Evolutionary conservation across 257 asterid genomes (phyloP), one percentile per base, ranked within the genome.

Genomic region (Primulina tabacum): DNA sequence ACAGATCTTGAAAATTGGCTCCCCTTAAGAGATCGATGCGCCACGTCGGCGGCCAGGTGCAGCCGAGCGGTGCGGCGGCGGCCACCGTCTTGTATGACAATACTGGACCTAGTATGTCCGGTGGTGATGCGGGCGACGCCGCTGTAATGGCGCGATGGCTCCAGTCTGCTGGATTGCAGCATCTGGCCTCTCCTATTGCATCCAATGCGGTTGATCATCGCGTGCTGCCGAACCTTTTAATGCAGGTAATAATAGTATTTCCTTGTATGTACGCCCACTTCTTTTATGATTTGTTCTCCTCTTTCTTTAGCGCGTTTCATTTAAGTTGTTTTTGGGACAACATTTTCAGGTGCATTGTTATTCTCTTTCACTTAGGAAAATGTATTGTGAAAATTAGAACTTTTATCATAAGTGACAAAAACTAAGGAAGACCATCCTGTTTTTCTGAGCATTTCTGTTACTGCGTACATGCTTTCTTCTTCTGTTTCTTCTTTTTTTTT

Each of bases 151-250:
- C 57, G 57, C 57, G 57, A 81, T 94, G 97, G 99, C 96, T 94
- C 70, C 97, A 91, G 81, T 94, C 99, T 74, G 96, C 99, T 5
- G 99, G 99, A 70, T 84, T 91, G 86, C 99, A 94, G 91, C 99
- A 93, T 89, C 89, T 93, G 95, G 94, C 92, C 71, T 90, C 99
- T 71, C 96, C 99, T 43, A 37, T 86, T 87, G 95, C 96, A 40
- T 85, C 95, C 47, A 83, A 78, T 71, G 83, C 90, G n/a, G 85
- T 84, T 14, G 95, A 89, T 87, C 80, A 89, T 38, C 90, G 95
- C 40, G 73, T 76, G 70, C 92, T 91, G 17, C 97, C 97, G 34
- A 87, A 84, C 72, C 85, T 89, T 62, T 82, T 84, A 59, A 87
- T 87, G 95, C 97, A 89, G 97, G 97, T 91, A 79, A 35, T 33